These are phyloP conservation scores for Pilobolus umbonatus DNA, from an alignment of 192 early-diverging fungal species.

Conservation along the genomic window DNA sequence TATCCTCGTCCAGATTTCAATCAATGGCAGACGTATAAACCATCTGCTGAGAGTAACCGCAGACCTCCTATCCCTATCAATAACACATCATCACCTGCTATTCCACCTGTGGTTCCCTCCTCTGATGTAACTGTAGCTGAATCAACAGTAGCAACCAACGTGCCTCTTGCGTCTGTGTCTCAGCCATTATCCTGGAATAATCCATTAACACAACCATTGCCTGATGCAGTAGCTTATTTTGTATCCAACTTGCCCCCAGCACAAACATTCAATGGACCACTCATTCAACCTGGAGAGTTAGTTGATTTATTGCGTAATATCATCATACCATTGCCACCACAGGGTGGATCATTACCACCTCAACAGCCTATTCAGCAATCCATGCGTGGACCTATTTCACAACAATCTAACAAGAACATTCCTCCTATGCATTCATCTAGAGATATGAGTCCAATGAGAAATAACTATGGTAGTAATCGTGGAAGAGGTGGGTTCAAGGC, in stretches of 20 bases:
- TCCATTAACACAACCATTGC: slow-evolving; percentile 26
- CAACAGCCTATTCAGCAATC: slow-evolving; percentile 8
- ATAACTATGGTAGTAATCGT: slow-evolving; percentile 6
- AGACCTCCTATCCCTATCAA: neutral
- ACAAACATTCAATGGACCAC: slow-evolving; percentile 39
- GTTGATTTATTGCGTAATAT: slow-evolving; percentile 40
- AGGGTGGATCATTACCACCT: neutral
- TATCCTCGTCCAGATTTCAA: slow-evolving; percentile 72
- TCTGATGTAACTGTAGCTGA: neutral
- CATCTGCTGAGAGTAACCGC: slow-evolving; percentile 26
- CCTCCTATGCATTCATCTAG: slow-evolving; percentile 17
- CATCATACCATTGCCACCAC: slow-evolving; percentile 37
- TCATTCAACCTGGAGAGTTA: slow-evolving; percentile 35
- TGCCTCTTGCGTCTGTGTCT: neutral
- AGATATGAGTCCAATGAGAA: slow-evolving; percentile 19
- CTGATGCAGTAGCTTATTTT: slow-evolving; percentile 43
- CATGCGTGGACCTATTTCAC: neutral
- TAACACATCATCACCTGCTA: slow-evolving; percentile 12
- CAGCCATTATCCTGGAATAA: slow-evolving; percentile 3
- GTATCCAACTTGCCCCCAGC: slow-evolving; percentile 42
- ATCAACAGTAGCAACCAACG: neutral
- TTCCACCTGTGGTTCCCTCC: slow-evolving; percentile 4
- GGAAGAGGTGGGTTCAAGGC: neutral
- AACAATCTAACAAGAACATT: slow-evolving; percentile 13
- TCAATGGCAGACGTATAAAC: slow-evolving; percentile 64